Conservation (phyloP, 2,329 filamentous ascomycete species). For the Diaporthe sp. region DNA sequence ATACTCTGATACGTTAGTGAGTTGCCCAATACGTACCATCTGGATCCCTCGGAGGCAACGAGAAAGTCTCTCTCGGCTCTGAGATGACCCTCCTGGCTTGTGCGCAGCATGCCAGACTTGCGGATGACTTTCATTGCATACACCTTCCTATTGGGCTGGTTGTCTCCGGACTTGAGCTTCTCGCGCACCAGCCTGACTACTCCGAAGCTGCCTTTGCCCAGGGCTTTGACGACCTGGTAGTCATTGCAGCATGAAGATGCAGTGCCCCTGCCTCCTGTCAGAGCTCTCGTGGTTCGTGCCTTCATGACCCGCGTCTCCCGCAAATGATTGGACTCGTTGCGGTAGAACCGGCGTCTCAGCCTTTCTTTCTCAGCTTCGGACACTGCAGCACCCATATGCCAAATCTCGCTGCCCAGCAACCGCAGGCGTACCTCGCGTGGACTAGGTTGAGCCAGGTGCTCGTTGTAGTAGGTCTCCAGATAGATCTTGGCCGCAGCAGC, state of each 20-base stretch:
- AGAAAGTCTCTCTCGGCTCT: slow-evolving; percentile 93
- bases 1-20: not conserved
- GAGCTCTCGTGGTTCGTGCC: slow-evolving; percentile 60
- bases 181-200: slow-evolving; percentile 89
- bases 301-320: slow-evolving; percentile 80
- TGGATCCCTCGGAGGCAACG: slow-evolving; percentile 87
- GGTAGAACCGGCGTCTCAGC: slow-evolving; percentile 70
- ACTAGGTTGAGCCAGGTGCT: slow-evolving; percentile 69
- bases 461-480: slow-evolving; percentile 86
- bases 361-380: slow-evolving; percentile 66
- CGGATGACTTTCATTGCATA: slow-evolving; percentile 98
- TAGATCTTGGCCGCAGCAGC: slow-evolving; percentile 86
- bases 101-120: slow-evolving; percentile 92
- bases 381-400: slow-evolving; percentile 61
- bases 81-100: slow-evolving; percentile 91
- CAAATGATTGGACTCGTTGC: slow-evolving; percentile 79
- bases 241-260: slow-evolving; percentile 54
- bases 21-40: slow-evolving; percentile 66
- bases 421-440: slow-evolving; percentile 72
- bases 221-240: slow-evolving; percentile 85
- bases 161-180: slow-evolving; percentile 52
- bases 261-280: slow-evolving; percentile 25
- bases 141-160: slow-evolving; percentile 66
- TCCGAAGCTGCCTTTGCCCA: slow-evolving; percentile 96
- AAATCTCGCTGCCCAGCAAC: slow-evolving; percentile 74